Evolutionary conservation across 2,329 filamentous ascomycete genomes (phyloP).

Genomic region (Aspergillus persii): DNA sequence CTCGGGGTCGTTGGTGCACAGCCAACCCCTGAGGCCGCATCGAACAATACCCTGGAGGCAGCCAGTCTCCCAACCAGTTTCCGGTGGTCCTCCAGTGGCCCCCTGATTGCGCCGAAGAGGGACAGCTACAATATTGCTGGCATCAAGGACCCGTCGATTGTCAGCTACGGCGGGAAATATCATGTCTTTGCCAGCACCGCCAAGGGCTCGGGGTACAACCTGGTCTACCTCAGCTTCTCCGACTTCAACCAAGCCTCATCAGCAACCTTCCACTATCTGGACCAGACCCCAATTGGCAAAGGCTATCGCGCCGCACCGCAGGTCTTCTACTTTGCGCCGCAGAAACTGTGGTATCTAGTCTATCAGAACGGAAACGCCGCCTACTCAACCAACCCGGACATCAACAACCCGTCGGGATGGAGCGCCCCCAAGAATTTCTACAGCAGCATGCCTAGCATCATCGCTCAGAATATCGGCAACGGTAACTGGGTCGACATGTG

Average conservation of each 20-base stretch:
- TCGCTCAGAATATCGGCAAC: not conserved
- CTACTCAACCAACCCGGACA: conserved; percentile 6
- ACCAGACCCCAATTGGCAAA: conserved; percentile 1
- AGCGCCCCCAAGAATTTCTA: conserved; percentile 5
- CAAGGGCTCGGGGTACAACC: conserved; percentile 1
- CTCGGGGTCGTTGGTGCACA: too few relatives aligned
- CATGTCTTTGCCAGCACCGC: conserved; percentile 10
- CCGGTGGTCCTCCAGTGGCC: conserved; percentile 3
- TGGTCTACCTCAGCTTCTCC: conserved; percentile 10
- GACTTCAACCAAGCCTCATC: conserved; percentile 5
- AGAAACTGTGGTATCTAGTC: conserved; percentile 3
- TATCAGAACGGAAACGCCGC: conserved; percentile 7
- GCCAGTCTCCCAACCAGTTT: conserved; percentile 6
- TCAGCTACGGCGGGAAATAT: conserved; percentile 1
- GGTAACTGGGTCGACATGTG: conserved; percentile 6
- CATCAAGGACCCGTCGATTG: conserved; percentile 8
- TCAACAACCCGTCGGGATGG: conserved; percentile 3
- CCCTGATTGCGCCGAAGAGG: conserved; percentile 1
- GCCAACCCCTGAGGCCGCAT: too few relatives aligned
- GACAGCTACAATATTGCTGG: not conserved
- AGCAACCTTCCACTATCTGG: conserved; percentile 6
- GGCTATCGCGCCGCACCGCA: conserved; percentile 8
- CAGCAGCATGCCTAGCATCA: conserved; percentile 1
- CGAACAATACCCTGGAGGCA: not conserved
- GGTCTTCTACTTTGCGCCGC: conserved; percentile 6